Evolutionary conservation across 116 monocot species (phyloP).

Genomic region (Cymodocea nodosa): DNA sequence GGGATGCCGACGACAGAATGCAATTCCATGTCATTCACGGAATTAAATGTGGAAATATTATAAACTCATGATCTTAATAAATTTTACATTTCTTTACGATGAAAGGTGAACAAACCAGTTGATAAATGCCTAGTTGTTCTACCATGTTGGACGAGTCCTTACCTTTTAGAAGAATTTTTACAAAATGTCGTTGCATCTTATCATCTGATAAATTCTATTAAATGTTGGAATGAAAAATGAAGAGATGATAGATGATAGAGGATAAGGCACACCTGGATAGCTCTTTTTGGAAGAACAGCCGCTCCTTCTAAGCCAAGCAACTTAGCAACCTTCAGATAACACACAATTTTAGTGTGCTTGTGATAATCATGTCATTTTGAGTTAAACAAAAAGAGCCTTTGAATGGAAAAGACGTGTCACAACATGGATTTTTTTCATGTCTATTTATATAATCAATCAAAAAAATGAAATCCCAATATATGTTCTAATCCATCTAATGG

Average conservation of each 20-base stretch:
- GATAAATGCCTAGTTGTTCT: too few species aligned
- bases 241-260: neutral
- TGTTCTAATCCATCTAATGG: too few species aligned
- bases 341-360: neutral
- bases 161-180: neutral
- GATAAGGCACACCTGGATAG: constrained; percentile 60
- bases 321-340: constrained; percentile 48
- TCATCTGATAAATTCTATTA: neutral
- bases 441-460: too few species aligned
- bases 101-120: neutral
- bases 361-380: too few species aligned
- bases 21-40: neutral
- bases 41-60: neutral
- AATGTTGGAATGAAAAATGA: neutral
- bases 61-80: neutral
- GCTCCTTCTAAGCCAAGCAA: constrained; percentile 67
- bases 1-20: neutral
- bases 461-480: too few species aligned
- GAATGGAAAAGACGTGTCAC: too few species aligned
- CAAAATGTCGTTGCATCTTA: neutral
- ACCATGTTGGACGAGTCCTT: too few species aligned
- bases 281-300: constrained; percentile 68
- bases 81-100: neutral
- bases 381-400: too few species aligned
- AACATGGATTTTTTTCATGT: too few species aligned